These are phyloP conservation scores for Salix suchowensis DNA, from an alignment of 345 rosid genomes.

Conservation along the genomic window DNA sequence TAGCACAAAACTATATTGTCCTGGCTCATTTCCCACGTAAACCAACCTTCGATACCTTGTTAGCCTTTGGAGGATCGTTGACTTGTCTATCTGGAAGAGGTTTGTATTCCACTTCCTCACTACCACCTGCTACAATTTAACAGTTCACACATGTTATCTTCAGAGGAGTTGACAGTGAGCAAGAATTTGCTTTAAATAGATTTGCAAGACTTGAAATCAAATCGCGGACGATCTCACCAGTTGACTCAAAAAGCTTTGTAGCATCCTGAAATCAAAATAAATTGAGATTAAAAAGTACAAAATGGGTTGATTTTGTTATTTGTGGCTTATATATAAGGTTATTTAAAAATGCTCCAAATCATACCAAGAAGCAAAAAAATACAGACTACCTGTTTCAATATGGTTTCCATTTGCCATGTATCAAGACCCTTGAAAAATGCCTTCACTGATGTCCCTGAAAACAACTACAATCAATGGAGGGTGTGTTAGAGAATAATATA, in stretches of 20 bases:
- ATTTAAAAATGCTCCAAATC: no score
- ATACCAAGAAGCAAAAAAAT: not conserved
- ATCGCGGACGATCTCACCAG: not conserved
- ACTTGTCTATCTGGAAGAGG: not conserved
- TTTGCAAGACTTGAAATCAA: not conserved
- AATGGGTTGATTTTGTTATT: not conserved
- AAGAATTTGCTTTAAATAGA: not conserved
- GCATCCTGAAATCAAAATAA: not conserved
- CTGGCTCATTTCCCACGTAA: not conserved
- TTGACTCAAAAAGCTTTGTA: not conserved
- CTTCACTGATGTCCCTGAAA: constrained; percentile 7
- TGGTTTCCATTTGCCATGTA: constrained; percentile 9
- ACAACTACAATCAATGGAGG: not conserved
- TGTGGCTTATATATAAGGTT: no score
- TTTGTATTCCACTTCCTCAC: not conserved
- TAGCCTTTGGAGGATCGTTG: not conserved
- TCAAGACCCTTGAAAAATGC: constrained; percentile 11
- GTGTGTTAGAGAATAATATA: no score
- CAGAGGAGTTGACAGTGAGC: not conserved
- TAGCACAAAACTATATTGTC: no score
- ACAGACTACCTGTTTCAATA: not conserved
- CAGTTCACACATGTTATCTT: not conserved
- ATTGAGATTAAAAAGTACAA: not conserved
- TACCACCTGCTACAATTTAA: not conserved
- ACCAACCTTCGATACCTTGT: not conserved